Evolutionary conservation across 192 early-diverging fungal species (phyloP).

Genomic region (Coemansia sp.): DNA sequence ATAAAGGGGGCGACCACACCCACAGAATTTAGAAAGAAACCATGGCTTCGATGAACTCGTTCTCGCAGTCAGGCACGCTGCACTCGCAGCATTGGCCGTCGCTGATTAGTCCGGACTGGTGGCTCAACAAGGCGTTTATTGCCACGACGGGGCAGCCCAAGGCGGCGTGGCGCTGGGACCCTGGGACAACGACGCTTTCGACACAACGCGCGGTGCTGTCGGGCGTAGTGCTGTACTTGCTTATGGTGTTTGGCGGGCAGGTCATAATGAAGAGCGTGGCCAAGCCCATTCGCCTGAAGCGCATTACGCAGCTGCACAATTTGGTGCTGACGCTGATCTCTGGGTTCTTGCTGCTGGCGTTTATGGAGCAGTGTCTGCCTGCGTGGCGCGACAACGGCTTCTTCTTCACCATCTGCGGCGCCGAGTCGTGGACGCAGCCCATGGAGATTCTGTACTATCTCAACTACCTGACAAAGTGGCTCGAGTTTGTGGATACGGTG

Average conservation of each 20-base stretch:
- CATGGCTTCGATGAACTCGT: constrained; percentile 51
- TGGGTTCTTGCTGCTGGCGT: constrained; percentile 67
- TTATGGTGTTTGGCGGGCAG: constrained; percentile 81
- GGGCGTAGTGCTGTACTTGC: constrained; percentile 63
- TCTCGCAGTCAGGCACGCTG: constrained; percentile 53
- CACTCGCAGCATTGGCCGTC: constrained; percentile 57
- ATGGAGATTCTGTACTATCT: constrained; percentile 85
- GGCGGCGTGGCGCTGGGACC: constrained; percentile 54
- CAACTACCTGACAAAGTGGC: constrained; percentile 93
- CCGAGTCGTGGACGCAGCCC: constrained; percentile 72
- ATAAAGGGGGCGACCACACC: not conserved
- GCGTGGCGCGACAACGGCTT: constrained; percentile 68
- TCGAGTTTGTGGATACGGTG: constrained; percentile 86
- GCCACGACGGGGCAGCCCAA: constrained; percentile 51
- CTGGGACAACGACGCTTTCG: constrained; percentile 51
- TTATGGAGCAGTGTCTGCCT: constrained; percentile 78
- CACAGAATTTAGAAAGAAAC: not conserved
- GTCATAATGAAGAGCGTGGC: constrained; percentile 63
- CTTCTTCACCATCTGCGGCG: constrained; percentile 70
- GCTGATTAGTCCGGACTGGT: constrained; percentile 56
- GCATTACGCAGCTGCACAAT: constrained; percentile 80
- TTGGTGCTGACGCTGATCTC: constrained; percentile 74
- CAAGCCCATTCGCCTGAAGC: constrained; percentile 58
- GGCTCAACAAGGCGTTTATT: constrained; percentile 54
- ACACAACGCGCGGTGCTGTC: constrained; percentile 52